Conservation (phyloP, 2,329 filamentous ascomycete genomes). For the Tothia fuscella region DNA sequence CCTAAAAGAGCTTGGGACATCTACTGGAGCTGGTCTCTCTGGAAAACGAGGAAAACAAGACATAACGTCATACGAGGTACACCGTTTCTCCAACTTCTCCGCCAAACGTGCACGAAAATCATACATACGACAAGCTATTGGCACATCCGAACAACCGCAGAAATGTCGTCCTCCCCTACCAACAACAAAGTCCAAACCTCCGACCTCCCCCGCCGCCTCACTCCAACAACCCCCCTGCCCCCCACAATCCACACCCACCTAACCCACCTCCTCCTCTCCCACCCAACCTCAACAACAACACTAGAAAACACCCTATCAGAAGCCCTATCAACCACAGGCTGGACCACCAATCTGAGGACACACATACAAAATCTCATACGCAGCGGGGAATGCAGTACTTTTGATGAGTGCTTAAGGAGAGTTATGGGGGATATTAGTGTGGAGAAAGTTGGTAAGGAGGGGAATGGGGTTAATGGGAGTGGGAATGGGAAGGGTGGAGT, state of each 20-base stretch:
- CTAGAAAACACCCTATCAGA: constrained; percentile 44
- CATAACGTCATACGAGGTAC: too few relatives aligned
- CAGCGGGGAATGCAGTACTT: constrained; percentile 44
- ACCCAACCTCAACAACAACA: constrained; percentile 38
- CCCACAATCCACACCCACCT: constrained; percentile 11
- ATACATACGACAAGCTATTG: background rate
- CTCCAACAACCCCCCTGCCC: constrained; percentile 22
- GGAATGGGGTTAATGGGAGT: constrained; percentile 18
- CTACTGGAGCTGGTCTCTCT: too few relatives aligned
- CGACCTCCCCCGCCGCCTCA: constrained; percentile 14
- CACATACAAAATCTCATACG: constrained; percentile 46
- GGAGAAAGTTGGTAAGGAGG: constrained; percentile 17
- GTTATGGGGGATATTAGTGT: constrained; percentile 27
- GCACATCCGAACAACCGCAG: background rate
- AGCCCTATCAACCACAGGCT: constrained; percentile 45
- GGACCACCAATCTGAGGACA: constrained; percentile 43
- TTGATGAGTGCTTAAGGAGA: constrained; percentile 42
- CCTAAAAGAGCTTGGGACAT: too few relatives aligned
- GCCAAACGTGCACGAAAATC: background rate
- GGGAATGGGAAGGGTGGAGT: too few relatives aligned
- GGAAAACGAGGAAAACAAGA: too few relatives aligned
- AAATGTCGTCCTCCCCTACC: constrained; percentile 12
- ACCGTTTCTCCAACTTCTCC: background rate
- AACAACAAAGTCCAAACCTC: constrained; percentile 9
- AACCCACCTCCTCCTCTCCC: constrained; percentile 30